Evolutionary conservation across 768 basidiomycete species (phyloP).

Genomic region (Pisolithus albus): DNA sequence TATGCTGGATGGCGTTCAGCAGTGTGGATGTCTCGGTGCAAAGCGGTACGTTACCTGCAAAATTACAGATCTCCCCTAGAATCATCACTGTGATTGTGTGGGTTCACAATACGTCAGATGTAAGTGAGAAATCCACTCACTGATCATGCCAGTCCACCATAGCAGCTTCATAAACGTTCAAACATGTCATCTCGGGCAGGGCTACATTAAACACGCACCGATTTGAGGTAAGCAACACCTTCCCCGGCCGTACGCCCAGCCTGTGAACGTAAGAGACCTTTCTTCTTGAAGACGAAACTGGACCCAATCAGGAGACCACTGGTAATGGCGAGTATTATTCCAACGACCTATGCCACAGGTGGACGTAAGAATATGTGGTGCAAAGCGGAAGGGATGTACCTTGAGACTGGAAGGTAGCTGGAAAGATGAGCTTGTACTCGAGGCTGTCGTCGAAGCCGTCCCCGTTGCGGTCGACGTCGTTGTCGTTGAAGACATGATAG

Average conservation of each 20-base stretch:
- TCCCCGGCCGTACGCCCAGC: slow-evolving; percentile 74
- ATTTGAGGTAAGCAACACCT: slow-evolving; percentile 93
- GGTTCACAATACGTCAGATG: background rate
- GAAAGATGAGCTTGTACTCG: slow-evolving; percentile 30
- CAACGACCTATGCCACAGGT: slow-evolving; percentile 48
- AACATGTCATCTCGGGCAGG: slow-evolving; percentile 4
- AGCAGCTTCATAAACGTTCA: slow-evolving; percentile 42
- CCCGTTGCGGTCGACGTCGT: slow-evolving; percentile 10
- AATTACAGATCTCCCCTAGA: slow-evolving; percentile 81
- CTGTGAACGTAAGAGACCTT: slow-evolving; percentile 75
- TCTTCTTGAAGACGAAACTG: slow-evolving; percentile 98
- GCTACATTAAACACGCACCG: slow-evolving; percentile 43
- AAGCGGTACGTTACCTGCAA: slow-evolving; percentile 52
- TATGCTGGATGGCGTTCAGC: slow-evolving; percentile 45
- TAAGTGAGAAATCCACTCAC: slow-evolving; percentile 36
- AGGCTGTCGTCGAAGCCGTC: slow-evolving; percentile 35
- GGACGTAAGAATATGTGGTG: slow-evolving; percentile 1
- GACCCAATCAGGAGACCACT: slow-evolving; percentile 88
- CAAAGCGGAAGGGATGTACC: slow-evolving; percentile 23
- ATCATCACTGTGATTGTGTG: slow-evolving; percentile 67
- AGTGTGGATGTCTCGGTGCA: background rate
- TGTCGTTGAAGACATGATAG: slow-evolving; percentile 26
- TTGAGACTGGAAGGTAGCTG: slow-evolving; percentile 43
- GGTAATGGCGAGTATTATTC: slow-evolving; percentile 64
- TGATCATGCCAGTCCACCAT: slow-evolving; percentile 95